A percentile compares a stretch with the other conserved stretches of the same genome.
phyloP scores from a whole-genome alignment of 1,284 basidiomycete species.

The Ceratobasidium sp. region DNA sequence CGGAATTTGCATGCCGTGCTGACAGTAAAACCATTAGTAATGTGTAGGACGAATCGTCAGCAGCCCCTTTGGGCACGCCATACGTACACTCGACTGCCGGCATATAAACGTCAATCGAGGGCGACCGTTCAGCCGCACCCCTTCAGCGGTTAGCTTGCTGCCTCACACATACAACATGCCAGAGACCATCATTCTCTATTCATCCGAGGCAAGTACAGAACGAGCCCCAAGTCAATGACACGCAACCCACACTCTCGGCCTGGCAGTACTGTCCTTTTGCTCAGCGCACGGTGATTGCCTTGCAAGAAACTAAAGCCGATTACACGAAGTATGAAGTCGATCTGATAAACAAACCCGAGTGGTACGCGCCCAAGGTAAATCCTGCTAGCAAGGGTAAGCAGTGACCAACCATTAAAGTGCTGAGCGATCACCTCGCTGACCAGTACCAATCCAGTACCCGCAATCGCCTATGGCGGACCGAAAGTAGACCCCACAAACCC shows the following conservation, averaged over 20 bases:
- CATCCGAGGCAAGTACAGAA: conserved; percentile 59
- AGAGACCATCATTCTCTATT: conserved; percentile 64
- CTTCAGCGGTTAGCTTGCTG: neutral
- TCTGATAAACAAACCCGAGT: conserved; percentile 71
- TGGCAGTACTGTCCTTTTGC: conserved; percentile 63
- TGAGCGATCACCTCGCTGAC: conserved; percentile 14
- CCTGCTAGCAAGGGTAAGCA: conserved; percentile 64
- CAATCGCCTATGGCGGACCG: conserved; percentile 70
- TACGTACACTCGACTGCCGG: neutral
- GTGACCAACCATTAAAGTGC: conserved; percentile 3
- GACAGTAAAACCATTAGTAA: neutral
- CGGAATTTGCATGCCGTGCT: neutral
- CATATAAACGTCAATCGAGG: neutral
- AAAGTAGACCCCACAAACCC: conserved; percentile 65
- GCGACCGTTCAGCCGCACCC: conserved; percentile 21
- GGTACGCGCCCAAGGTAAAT: conserved; percentile 73
- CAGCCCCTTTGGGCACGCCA: conserved; percentile 11
- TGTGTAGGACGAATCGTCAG: conserved; percentile 1
- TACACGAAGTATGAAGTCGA: conserved; percentile 68
- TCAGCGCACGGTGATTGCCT: conserved; percentile 69
- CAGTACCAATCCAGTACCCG: conserved; percentile 61
- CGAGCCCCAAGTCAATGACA: neutral
- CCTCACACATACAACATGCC: conserved; percentile 51
- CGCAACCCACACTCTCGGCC: neutral
- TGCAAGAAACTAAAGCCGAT: conserved; percentile 66